Conservation (phyloP, 2,329 filamentous ascomycete species). For the Alternaria incomplexa region DNA sequence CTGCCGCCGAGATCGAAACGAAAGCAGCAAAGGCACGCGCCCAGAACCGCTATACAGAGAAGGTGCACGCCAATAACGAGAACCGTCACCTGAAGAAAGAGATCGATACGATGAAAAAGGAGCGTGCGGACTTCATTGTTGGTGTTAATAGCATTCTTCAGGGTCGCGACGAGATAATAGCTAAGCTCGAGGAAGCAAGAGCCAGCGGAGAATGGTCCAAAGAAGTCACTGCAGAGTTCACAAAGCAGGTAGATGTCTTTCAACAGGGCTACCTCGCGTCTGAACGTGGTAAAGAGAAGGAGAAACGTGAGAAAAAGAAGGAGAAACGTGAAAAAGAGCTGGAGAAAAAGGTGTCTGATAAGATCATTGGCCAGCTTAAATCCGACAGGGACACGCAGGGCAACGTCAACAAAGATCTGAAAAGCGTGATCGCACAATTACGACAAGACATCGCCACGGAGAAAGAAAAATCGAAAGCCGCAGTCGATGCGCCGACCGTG, state of each 20-base stretch:
- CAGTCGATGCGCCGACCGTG: neutral
- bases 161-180: neutral
- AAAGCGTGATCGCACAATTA: neutral
- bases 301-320: neutral
- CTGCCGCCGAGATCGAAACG: neutral
- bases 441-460: neutral
- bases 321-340: neutral
- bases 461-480: neutral
- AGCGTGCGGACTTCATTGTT: neutral
- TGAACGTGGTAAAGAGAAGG: neutral
- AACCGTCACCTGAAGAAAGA: neutral
- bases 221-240: neutral
- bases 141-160: neutral
- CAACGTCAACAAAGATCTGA: neutral
- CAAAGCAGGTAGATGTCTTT: neutral
- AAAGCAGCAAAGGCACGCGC: slow-evolving; percentile 6
- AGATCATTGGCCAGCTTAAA: neutral
- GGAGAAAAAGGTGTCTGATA: neutral
- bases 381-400: neutral
- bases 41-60: slow-evolving; percentile 7
- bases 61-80: slow-evolving; percentile 10
- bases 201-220: neutral
- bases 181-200: neutral
- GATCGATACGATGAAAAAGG: neutral
- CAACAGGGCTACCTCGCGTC: neutral